Evolutionary conservation across 176 grass and related monocot genomes (phyloP).

Genomic region (Calamus simplicifolius): DNA sequence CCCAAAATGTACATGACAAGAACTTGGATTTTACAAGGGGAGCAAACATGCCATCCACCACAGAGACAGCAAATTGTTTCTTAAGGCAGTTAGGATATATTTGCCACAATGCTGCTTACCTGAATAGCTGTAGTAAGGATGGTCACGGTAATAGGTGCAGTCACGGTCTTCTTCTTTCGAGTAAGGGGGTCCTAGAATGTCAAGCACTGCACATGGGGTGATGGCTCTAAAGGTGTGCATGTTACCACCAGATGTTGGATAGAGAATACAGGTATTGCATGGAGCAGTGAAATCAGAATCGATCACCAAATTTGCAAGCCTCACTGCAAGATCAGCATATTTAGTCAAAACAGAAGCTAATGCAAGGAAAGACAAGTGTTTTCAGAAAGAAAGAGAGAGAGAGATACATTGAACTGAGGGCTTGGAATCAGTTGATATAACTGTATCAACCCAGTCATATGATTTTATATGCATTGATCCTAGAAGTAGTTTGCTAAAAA

Average conservation of each 20-base stretch:
- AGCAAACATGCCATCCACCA: too few relatives aligned
- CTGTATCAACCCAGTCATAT: slow-evolving; percentile 62
- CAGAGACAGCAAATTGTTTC: too few relatives aligned
- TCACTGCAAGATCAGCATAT: slow-evolving; percentile 30
- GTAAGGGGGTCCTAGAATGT: slow-evolving; percentile 73
- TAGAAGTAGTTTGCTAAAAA: slow-evolving; percentile 77
- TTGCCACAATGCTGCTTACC: slow-evolving; percentile 31
- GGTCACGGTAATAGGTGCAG: slow-evolving; percentile 64
- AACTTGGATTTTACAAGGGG: too few relatives aligned
- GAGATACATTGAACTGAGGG: slow-evolving; percentile 14
- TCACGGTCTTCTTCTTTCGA: slow-evolving; percentile 64
- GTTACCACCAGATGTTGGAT: slow-evolving; percentile 73
- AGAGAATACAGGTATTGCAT: slow-evolving; percentile 62
- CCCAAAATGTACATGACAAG: too few relatives aligned
- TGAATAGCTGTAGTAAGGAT: slow-evolving; percentile 22
- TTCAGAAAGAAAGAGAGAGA: background rate
- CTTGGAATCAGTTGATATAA: background rate
- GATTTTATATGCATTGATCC: slow-evolving; percentile 80
- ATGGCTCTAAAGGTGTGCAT: slow-evolving; percentile 68
- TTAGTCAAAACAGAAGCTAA: background rate
- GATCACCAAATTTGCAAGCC: slow-evolving; percentile 46
- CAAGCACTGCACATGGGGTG: slow-evolving; percentile 48
- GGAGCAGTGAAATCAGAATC: slow-evolving; percentile 63
- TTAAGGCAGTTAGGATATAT: too few relatives aligned
- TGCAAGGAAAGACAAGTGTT: background rate